phyloP scores from a whole-genome alignment of 345 rosid genomes.

The Lumnitzera littorea region DNA sequence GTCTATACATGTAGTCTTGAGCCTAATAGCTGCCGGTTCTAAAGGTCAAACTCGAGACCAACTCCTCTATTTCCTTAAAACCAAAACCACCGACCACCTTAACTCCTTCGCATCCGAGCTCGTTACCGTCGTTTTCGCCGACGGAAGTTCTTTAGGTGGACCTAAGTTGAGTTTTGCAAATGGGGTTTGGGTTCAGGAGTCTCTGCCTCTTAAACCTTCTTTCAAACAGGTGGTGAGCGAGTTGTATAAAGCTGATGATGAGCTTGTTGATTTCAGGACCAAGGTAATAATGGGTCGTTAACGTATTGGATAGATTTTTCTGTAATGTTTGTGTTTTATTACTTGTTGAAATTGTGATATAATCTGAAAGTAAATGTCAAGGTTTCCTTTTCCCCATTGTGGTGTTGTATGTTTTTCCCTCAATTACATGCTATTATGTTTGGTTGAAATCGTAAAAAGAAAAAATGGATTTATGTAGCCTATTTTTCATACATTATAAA shows the following conservation, averaged over 20 bases:
- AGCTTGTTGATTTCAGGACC: constrained; percentile 31
- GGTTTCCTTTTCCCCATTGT: too few species aligned
- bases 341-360: too few species aligned
- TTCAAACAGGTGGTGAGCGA: constrained; percentile 46
- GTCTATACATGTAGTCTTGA: constrained; percentile 60
- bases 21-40: constrained; percentile 68
- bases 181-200: constrained; percentile 59
- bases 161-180: constrained; percentile 52
- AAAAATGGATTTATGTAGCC: too few species aligned
- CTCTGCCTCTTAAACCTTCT: constrained; percentile 49
- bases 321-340: too few species aligned
- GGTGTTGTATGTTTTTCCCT: too few species aligned
- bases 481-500: too few species aligned
- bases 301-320: too few species aligned
- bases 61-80: constrained; percentile 67
- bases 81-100: constrained; percentile 49
- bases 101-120: constrained; percentile 50
- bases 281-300: constrained; percentile 31
- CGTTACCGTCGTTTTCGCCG: constrained; percentile 53
- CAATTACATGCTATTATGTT: too few species aligned
- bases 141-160: constrained; percentile 60
- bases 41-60: constrained; percentile 55
- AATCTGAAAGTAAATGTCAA: too few species aligned
- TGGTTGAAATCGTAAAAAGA: too few species aligned
- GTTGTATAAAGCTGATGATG: constrained; percentile 53